A percentile compares a stretch with the other conserved stretches of the same genome.
Evolutionary conservation across 768 basidiomycete genomes (phyloP).

Genomic region (Hortiboletus flavorubellus): DNA sequence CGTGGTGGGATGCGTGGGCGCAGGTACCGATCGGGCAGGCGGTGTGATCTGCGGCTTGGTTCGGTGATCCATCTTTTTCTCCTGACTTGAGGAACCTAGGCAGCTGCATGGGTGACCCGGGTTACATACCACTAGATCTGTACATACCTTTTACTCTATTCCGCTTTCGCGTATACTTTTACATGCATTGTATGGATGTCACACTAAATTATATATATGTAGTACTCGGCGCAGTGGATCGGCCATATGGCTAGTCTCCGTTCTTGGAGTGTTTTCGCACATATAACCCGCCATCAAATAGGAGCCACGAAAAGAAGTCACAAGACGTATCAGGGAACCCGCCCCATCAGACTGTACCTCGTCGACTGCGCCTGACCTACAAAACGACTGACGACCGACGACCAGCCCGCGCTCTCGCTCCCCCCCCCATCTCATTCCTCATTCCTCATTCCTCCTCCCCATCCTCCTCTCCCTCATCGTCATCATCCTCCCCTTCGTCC

Average conservation of each 20-base stretch:
- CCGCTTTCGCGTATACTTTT: not conserved
- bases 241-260: not conserved
- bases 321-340: not conserved
- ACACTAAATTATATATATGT: too few relatives aligned
- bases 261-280: not conserved
- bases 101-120: not conserved
- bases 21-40: constrained; percentile 34
- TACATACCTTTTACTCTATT: not conserved
- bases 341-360: not conserved
- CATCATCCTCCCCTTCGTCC: constrained; percentile 80
- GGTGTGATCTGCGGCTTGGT: constrained; percentile 18
- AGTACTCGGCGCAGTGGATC: too few relatives aligned
- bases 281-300: not conserved
- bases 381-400: not conserved
- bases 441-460: not conserved
- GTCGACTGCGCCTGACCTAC: too few relatives aligned
- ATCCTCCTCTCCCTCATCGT: constrained; percentile 39
- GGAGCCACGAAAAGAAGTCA: not conserved
- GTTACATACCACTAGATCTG: not conserved
- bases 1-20: constrained; percentile 42
- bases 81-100: not conserved
- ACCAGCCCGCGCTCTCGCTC: too few relatives aligned
- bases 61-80: not conserved
- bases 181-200: too few relatives aligned
- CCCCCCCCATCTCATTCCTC: not conserved